A percentile compares a stretch with the other conserved stretches of the same genome.
Evolutionary conservation across 1,139 yeast species (phyloP).

Genomic region (Dujonia santamariae): DNA sequence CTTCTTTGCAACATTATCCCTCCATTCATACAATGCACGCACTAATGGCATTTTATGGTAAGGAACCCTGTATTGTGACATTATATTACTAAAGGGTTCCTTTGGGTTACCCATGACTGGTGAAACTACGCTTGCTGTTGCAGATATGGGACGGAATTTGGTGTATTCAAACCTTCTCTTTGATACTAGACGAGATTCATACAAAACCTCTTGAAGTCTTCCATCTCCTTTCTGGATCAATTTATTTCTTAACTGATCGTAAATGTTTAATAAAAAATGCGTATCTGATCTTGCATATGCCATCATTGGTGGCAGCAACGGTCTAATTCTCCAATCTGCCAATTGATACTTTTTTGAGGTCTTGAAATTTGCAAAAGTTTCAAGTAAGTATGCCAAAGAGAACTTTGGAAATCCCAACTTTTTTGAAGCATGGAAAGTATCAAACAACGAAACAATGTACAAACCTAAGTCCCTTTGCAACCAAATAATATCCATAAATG

Average conservation of each 20-base stretch:
- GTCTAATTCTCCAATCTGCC: constrained; percentile 96
- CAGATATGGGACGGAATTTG: constrained; percentile 48
- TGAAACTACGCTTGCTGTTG: constrained; percentile 37
- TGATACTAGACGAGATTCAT: constrained; percentile 79
- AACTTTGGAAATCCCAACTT: constrained; percentile 75
- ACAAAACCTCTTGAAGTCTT: constrained; percentile 49
- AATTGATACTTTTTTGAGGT: constrained; percentile 94
- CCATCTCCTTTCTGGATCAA: constrained; percentile 35
- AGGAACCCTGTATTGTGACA: constrained; percentile 67
- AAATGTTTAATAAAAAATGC: constrained; percentile 81
- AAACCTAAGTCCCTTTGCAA: constrained; percentile 92
- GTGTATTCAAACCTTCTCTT: constrained; percentile 77
- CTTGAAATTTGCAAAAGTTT: constrained; percentile 74
- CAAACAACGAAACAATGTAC: constrained; percentile 85
- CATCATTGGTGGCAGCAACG: constrained; percentile 71
- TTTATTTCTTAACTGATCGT: constrained; percentile 67
- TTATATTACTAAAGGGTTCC: constrained; percentile 59
- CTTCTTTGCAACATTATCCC: constrained; percentile 70
- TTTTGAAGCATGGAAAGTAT: constrained; percentile 87
- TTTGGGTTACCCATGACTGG: constrained; percentile 44
- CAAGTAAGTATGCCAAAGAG: constrained; percentile 81
- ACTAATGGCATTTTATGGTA: constrained; percentile 53
- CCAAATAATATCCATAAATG: constrained; percentile 97
- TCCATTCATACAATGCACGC: constrained; percentile 70
- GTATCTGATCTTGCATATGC: constrained; percentile 95